Conservation (phyloP, 345 rosid genomes). For the Lenwebbia sp. region DNA sequence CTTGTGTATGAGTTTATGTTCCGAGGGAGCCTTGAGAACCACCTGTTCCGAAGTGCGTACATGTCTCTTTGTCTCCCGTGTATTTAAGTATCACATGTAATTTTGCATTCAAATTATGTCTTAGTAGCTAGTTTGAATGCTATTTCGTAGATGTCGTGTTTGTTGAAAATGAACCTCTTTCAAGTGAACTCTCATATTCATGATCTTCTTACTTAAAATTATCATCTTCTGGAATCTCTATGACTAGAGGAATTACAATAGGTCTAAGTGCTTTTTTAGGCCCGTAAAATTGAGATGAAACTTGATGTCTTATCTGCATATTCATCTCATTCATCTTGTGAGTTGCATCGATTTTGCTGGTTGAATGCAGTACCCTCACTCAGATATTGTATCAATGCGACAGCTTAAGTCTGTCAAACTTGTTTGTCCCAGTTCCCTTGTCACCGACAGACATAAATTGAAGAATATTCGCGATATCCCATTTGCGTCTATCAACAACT, state of each 20-base stretch:
- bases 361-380: not conserved
- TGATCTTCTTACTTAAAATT: not conserved
- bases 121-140: not conserved
- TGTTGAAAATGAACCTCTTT: not conserved
- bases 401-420: not conserved
- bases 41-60: conserved; percentile 78
- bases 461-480: not conserved
- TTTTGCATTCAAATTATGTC: not conserved
- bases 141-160: not conserved
- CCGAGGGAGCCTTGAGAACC: conserved; percentile 96
- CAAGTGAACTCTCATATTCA: not conserved
- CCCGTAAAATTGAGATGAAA: not conserved
- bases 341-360: not conserved
- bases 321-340: not conserved
- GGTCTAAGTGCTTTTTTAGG: not conserved
- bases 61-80: not conserved
- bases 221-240: not conserved
- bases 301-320: not conserved
- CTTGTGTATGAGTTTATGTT: conserved; percentile 95
- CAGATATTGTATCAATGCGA: not conserved
- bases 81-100: not conserved
- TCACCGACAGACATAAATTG: not conserved
- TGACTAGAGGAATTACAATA: not conserved
- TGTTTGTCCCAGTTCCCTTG: not conserved
- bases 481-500: not conserved